phyloP scores from a whole-genome alignment of 345 rosid species.

The Boechera retrofracta region DNA sequence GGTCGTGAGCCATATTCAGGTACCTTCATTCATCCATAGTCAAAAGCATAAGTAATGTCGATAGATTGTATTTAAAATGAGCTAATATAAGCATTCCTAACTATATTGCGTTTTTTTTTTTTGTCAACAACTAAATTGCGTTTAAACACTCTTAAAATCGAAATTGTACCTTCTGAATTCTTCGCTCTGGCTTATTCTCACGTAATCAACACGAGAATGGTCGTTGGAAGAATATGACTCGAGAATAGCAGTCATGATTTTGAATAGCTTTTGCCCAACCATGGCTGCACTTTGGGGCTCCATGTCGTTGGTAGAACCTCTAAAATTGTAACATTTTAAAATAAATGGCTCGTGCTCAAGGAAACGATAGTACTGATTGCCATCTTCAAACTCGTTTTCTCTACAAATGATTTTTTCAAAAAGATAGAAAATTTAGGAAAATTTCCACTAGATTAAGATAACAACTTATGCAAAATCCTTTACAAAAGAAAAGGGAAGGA shows the following conservation, averaged over 20 bases:
- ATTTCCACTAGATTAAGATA: background rate
- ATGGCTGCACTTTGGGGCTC: slow-evolving; percentile 61
- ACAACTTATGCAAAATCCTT: background rate
- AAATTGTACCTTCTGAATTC: slow-evolving; percentile 77
- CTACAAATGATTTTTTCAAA: slow-evolving; percentile 41
- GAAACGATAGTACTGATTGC: slow-evolving; percentile 79
- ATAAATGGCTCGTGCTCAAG: slow-evolving; percentile 84
- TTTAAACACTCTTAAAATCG: background rate
- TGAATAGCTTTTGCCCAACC: slow-evolving; percentile 58
- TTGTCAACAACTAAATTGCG: no score
- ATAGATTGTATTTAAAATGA: background rate
- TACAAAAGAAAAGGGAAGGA: background rate
- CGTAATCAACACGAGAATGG: slow-evolving; percentile 63
- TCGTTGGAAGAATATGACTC: slow-evolving; percentile 79
- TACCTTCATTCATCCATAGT: slow-evolving; percentile 54
- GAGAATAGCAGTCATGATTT: slow-evolving; percentile 79
- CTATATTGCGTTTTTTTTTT: no score
- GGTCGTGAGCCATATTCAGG: slow-evolving; percentile 64
- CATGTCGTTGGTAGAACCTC: slow-evolving; percentile 61
- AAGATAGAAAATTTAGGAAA: background rate
- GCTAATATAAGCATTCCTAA: no score
- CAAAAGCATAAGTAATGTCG: background rate
- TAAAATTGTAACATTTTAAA: slow-evolving; percentile 67
- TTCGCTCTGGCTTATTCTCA: slow-evolving; percentile 68
- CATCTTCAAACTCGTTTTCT: slow-evolving; percentile 83